Percentiles rank a stretch among this genome's conserved stretches.
phyloP scores from a whole-genome alignment of 768 basidiomycete species.

The Amanita subjunquillea region DNA sequence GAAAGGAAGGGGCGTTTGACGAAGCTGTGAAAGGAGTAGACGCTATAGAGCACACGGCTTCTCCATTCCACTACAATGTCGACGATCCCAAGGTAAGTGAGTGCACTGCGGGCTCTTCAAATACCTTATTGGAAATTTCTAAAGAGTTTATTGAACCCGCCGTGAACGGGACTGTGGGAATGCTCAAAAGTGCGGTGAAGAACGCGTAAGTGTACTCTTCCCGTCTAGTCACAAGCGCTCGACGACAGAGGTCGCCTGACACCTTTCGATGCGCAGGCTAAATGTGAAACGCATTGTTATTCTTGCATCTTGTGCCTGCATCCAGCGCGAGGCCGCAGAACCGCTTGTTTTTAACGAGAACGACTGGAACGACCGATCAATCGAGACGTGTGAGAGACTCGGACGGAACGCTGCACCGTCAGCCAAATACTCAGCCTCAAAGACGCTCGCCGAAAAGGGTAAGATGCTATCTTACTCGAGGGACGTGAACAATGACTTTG shows the following conservation, averaged over 20 bases:
- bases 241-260: neutral
- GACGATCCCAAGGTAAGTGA: conserved; percentile 28
- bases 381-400: conserved; percentile 33
- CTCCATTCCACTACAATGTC: conserved; percentile 41
- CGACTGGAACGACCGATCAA: conserved; percentile 51
- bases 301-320: conserved; percentile 50
- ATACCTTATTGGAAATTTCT: neutral
- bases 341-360: conserved; percentile 30
- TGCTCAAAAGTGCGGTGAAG: conserved; percentile 50
- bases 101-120: neutral
- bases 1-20: conserved; percentile 64
- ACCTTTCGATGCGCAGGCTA: conserved; percentile 3
- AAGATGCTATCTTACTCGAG: neutral
- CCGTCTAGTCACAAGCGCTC: neutral
- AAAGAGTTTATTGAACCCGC: conserved; percentile 62
- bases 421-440: conserved; percentile 50
- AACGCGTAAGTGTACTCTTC: conserved; percentile 26
- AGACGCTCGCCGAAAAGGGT: conserved; percentile 57
- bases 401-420: conserved; percentile 30
- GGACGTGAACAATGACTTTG: neutral
- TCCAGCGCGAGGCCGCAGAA: conserved; percentile 19
- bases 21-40: conserved; percentile 70
- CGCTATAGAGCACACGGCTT: conserved; percentile 61
- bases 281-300: conserved; percentile 58
- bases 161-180: conserved; percentile 54